phyloP scores from a whole-genome alignment of 2,329 filamentous ascomycete species.

The Venturia oleaginea region DNA sequence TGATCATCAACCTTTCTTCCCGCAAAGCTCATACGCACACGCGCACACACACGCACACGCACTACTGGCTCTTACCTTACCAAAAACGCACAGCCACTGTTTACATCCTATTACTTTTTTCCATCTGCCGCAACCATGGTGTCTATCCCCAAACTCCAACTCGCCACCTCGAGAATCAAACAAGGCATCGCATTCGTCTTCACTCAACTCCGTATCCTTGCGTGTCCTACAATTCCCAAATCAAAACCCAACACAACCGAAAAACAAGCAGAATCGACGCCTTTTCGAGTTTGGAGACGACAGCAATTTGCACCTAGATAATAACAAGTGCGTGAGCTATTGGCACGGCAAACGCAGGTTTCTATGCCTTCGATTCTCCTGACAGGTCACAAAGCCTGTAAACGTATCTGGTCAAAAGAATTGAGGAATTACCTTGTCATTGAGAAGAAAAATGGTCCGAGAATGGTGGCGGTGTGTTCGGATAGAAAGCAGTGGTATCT shows the following conservation, averaged over 20 bases:
- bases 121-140: neutral
- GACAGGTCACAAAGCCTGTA: neutral
- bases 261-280: neutral
- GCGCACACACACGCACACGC: no score
- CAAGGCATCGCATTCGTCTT: neutral
- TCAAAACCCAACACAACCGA: neutral
- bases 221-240: neutral
- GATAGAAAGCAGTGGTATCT: neutral
- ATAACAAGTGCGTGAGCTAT: no score
- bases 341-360: neutral
- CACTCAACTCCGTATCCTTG: neutral
- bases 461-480: neutral
- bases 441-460: neutral
- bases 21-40: neutral
- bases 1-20: neutral
- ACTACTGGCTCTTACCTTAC: neutral
- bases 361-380: neutral
- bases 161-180: neutral
- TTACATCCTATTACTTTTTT: neutral
- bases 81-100: neutral
- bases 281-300: no score
- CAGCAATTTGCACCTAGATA: no score
- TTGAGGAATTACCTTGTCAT: neutral
- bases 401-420: neutral
- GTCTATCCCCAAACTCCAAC: neutral